Conservation (phyloP, 495 filamentous ascomycete species). For the Penicillium verhagenii region DNA sequence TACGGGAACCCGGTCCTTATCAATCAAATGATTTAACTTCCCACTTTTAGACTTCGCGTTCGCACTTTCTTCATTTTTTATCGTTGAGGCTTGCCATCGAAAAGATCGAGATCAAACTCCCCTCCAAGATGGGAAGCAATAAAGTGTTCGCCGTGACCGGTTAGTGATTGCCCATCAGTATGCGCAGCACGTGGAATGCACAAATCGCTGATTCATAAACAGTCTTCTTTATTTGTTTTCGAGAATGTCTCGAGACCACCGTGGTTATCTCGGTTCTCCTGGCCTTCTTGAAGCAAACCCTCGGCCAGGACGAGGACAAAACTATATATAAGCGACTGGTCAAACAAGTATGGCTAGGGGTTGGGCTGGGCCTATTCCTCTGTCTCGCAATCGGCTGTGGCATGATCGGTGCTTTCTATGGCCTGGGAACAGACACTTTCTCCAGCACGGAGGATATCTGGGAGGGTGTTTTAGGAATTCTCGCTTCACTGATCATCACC, state of each 20-base stretch:
- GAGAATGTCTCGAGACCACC: slow-evolving; percentile 76
- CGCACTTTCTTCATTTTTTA: not conserved
- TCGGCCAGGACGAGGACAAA: slow-evolving; percentile 57
- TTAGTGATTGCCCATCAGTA: slow-evolving; percentile 5
- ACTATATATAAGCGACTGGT: slow-evolving; percentile 64
- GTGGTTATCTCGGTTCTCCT: slow-evolving; percentile 83
- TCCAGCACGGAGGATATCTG: slow-evolving; percentile 67
- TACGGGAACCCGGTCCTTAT: slow-evolving; percentile 13
- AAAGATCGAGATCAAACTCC: not conserved
- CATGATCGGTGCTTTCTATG: slow-evolving; percentile 80
- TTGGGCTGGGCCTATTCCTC: slow-evolving; percentile 58
- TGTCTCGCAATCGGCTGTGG: slow-evolving; percentile 68
- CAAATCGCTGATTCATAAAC: not conserved
- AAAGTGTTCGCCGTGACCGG: slow-evolving; percentile 26
- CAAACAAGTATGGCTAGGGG: slow-evolving; percentile 76
- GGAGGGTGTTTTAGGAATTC: slow-evolving; percentile 71
- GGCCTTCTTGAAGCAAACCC: slow-evolving; percentile 76
- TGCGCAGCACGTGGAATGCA: not conserved
- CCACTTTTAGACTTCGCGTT: not conserved
- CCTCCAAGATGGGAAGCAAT: slow-evolving; percentile 11
- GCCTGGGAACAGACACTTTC: slow-evolving; percentile 64
- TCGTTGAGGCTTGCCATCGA: not conserved
- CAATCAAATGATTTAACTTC: slow-evolving; percentile 11
- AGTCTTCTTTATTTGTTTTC: slow-evolving; percentile 85
- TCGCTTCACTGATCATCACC: slow-evolving; percentile 75